A percentile compares a stretch with the other conserved stretches of the same genome.
These are phyloP conservation scores for Aspergillus amoenus DNA, from an alignment of 2,329 filamentous ascomycete species.

Conservation along the genomic window DNA sequence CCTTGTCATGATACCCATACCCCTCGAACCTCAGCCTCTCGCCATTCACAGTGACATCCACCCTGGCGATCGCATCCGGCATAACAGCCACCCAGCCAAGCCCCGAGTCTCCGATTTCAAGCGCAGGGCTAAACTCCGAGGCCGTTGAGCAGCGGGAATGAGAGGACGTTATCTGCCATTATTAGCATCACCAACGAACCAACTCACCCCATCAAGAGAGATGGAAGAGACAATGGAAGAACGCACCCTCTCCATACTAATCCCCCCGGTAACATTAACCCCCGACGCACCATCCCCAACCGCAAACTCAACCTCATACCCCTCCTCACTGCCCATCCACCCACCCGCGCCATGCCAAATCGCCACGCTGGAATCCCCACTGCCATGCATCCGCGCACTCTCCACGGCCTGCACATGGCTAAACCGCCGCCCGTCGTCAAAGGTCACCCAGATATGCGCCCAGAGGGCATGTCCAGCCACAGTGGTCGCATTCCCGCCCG, in stretches of 20 bases:
- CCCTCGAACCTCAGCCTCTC: constrained; percentile 36
- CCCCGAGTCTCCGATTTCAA: not conserved
- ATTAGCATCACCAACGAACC: too few species aligned
- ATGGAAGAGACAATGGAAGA: not conserved
- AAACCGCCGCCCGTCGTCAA: constrained; percentile 21
- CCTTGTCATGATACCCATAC: constrained; percentile 49
- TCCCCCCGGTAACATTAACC: constrained; percentile 4
- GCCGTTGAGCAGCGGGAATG: constrained; percentile 6
- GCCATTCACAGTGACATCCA: constrained; percentile 33
- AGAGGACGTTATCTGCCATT: not conserved
- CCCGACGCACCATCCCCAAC: not conserved
- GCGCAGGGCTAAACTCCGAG: not conserved
- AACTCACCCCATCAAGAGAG: too few species aligned
- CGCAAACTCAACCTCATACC: constrained; percentile 11
- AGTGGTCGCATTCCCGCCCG: too few species aligned
- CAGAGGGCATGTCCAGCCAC: constrained; percentile 14
- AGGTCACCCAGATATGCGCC: constrained; percentile 28
- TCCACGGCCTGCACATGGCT: not conserved
- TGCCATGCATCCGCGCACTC: not conserved
- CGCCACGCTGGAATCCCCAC: not conserved
- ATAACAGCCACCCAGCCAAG: constrained; percentile 42
- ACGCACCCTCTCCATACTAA: constrained; percentile 11
- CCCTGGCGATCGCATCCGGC: constrained; percentile 33
- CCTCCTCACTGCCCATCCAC: not conserved
- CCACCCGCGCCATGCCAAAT: constrained; percentile 3